Percentiles rank a stretch among this genome's conserved stretches.
These are phyloP conservation scores for Populus simonii DNA, from an alignment of 345 rosid species.

Conservation along the genomic window DNA sequence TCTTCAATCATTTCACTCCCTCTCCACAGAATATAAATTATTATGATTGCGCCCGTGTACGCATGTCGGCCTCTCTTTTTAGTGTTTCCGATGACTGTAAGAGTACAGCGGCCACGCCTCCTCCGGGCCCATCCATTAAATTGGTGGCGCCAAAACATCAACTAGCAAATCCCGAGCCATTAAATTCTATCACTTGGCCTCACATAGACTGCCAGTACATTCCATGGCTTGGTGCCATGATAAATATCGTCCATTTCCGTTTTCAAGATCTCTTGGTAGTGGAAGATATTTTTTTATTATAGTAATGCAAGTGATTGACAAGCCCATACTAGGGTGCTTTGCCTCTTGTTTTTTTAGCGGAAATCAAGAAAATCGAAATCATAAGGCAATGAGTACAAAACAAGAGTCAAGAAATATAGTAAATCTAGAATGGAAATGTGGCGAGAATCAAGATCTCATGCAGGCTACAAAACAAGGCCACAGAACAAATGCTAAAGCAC, in stretches of 20 bases:
- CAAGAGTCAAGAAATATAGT: slow-evolving; percentile 29
- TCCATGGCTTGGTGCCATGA: not conserved
- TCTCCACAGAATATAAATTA: too few species aligned
- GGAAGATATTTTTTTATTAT: not conserved
- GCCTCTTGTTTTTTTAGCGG: not conserved
- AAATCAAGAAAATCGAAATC: slow-evolving; percentile 33
- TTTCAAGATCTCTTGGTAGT: not conserved
- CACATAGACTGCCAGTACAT: too few species aligned
- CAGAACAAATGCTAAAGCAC: slow-evolving; percentile 3
- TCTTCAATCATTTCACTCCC: too few species aligned
- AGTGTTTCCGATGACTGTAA: too few species aligned
- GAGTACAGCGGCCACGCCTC: too few species aligned
- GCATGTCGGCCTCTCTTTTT: too few species aligned
- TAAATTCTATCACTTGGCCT: too few species aligned
- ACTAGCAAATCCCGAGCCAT: too few species aligned
- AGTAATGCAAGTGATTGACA: not conserved
- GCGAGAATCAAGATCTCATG: slow-evolving; percentile 7
- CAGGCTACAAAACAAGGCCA: slow-evolving; percentile 22
- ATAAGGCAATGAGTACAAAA: slow-evolving; percentile 49
- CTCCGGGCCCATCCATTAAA: too few species aligned
- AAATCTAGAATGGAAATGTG: slow-evolving; percentile 2
- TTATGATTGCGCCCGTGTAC: too few species aligned
- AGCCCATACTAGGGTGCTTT: slow-evolving; percentile 31
- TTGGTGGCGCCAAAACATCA: too few species aligned
- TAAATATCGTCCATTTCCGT: not conserved